Percentiles rank a stretch among this genome's conserved stretches.
phyloP scores from a whole-genome alignment of 2,329 filamentous ascomycete species.

The Clonostachys solani region DNA sequence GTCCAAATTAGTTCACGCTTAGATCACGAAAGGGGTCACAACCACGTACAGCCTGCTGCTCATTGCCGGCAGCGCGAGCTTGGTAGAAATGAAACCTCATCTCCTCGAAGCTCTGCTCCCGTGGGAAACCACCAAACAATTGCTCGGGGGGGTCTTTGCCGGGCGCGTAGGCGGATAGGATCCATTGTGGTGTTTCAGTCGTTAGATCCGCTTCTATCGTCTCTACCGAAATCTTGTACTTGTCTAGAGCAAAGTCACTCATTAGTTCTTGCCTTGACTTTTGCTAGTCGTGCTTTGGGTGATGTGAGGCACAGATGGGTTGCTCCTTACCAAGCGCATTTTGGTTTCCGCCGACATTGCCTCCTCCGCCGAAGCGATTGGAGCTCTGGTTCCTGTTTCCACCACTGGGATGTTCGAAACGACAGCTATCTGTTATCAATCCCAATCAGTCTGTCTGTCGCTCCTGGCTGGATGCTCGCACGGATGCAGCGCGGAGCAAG shows the following conservation, averaged over 20 bases:
- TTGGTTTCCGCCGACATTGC: slow-evolving; percentile 14
- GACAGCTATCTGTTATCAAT: slow-evolving; percentile 39
- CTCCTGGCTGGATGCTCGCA: not conserved
- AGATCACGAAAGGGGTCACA: not conserved
- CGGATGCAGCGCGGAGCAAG: not conserved
- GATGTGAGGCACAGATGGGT: not conserved
- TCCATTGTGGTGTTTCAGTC: slow-evolving; percentile 73
- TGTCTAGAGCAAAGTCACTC: slow-evolving; percentile 9
- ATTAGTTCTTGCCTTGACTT: no score
- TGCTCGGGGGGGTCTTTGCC: slow-evolving; percentile 73
- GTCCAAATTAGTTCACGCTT: slow-evolving; percentile 9
- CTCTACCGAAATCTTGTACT: slow-evolving; percentile 52
- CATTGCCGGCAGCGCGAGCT: slow-evolving; percentile 56
- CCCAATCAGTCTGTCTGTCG: not conserved
- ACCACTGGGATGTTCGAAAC: slow-evolving; percentile 48
- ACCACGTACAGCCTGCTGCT: slow-evolving; percentile 42
- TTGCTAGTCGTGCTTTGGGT: not conserved
- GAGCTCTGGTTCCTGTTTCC: slow-evolving; percentile 23
- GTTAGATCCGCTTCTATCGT: slow-evolving; percentile 64
- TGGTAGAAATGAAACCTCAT: slow-evolving; percentile 69
- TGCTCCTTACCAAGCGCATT: slow-evolving; percentile 12
- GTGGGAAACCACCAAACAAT: slow-evolving; percentile 72
- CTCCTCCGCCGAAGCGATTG: slow-evolving; percentile 52
- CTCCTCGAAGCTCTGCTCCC: slow-evolving; percentile 89
- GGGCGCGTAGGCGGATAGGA: slow-evolving; percentile 82